phyloP scores from a whole-genome alignment of 805 yeast species.

The Lipomyces yamanashiensis region DNA sequence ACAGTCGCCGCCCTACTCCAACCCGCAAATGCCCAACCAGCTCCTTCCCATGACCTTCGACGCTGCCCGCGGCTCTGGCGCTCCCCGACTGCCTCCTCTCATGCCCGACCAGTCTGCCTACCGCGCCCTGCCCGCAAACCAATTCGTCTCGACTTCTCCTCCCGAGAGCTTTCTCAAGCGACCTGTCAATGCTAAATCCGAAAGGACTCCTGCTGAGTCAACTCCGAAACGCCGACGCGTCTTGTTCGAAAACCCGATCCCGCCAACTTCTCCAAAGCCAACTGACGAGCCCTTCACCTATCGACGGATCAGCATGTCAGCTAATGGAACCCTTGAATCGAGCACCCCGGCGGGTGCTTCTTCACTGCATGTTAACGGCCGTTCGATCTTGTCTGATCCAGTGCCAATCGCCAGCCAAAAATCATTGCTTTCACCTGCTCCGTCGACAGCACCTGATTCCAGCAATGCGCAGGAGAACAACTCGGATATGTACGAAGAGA shows the following conservation, averaged over 20 bases:
- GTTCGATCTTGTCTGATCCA: slow-evolving; percentile 22
- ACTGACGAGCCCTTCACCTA: slow-evolving; percentile 9
- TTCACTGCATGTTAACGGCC: slow-evolving; percentile 16
- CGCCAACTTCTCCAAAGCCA: slow-evolving; percentile 6
- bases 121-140: slow-evolving; percentile 8
- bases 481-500: slow-evolving; percentile 7
- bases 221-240: slow-evolving; percentile 17
- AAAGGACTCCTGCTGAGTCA: background rate
- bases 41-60: background rate
- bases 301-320: background rate
- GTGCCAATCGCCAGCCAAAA: slow-evolving; percentile 1
- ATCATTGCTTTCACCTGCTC: background rate
- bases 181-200: background rate
- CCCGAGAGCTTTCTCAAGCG: background rate
- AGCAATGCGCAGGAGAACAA: background rate
- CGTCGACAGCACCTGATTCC: background rate
- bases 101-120: background rate
- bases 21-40: background rate
- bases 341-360: background rate
- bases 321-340: background rate
- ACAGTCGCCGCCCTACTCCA: background rate
- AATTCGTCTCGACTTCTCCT: slow-evolving; percentile 4
- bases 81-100: slow-evolving; percentile 1
- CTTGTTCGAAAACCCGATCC: slow-evolving; percentile 16
- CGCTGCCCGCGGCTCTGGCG: background rate